Base-by-base conservation (phyloP, 805 yeast species). In the Barnettozyma pratensis region DNA sequence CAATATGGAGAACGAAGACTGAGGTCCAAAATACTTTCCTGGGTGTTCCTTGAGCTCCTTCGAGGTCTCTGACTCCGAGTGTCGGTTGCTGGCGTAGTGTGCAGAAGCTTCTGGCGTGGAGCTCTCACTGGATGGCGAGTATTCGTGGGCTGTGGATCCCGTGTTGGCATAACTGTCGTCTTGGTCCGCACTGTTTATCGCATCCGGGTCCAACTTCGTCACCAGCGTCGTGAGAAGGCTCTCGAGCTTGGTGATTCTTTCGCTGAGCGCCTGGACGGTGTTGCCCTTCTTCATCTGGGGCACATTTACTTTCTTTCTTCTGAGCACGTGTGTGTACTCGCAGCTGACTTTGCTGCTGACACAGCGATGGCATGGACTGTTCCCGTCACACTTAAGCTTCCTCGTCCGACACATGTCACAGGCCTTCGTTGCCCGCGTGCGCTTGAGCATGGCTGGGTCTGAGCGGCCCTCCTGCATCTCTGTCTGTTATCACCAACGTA, bases 331-430 rank as follows among this genome's bases (percentile, higher is more conserved):
- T 2, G 53, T 49, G 41, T 55, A 55, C 9, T 41, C 30, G 36
- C 61, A 57, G 19, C 29, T 14, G 42, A 77, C 81, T 60, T 83
- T 85, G 31, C 84, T 79, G 62, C 85, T 91, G 3, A 92, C 80
- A 60, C 96, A 90, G 57, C 85, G 89, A 28, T 81, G 79, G 62
- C 92, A 86, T 1, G 92, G 94, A 56, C 77, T 84, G 54, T 78
- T 79, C 8, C 91, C 92, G 59, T 86, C 92, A 65, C 94, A 86
- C 61, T 84, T 85, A 50, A 86, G 88, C 63, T 86, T 86, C 61
- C 85, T 81, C 59, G 80, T 78, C 12, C 94, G 64, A 46, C 80
- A 76, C 36, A 63, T 67, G 53, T 75, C 79, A 57, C 80, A 76
- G 5, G 80, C 79, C 44, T 70, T 68, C 7, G 53, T 9, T 3